Percentiles rank a stretch among this genome's conserved stretches.
Evolutionary conservation across 352 stramenopile species (phyloP).

Genomic region (Paralagenidium karlingii): DNA sequence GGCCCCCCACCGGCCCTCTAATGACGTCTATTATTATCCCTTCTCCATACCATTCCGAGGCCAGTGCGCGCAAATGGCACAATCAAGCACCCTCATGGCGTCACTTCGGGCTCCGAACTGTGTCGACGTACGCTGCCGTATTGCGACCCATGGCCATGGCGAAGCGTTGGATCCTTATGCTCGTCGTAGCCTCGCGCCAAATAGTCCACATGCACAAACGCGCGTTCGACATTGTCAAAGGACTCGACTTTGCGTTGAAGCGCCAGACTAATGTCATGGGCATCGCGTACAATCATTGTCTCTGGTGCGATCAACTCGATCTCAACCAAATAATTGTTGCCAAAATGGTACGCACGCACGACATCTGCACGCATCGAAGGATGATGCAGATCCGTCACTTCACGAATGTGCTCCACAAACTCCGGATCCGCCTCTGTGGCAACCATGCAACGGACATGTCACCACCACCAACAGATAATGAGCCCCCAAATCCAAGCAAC

Average conservation of each 20-base stretch:
- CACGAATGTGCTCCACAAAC: constrained; percentile 89
- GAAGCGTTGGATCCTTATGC: constrained; percentile 77
- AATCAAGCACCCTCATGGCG: no score
- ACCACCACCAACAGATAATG: no score
- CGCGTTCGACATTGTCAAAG: constrained; percentile 92
- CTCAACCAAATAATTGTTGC: constrained; percentile 91
- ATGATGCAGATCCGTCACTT: constrained; percentile 82
- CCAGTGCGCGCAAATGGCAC: no score
- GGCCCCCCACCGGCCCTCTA: no score
- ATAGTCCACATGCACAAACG: constrained; percentile 98
- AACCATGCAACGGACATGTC: not conserved
- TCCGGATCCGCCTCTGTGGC: constrained; percentile 71
- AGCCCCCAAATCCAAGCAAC: not conserved
- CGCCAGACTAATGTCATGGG: constrained; percentile 94
- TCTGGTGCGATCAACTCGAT: constrained; percentile 77
- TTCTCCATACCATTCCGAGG: no score
- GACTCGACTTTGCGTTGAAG: constrained; percentile 94
- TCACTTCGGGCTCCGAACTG: no score
- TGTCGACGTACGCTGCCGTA: no score
- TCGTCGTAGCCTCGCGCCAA: constrained; percentile 81
- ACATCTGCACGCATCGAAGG: constrained; percentile 88
- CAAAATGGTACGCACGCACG: constrained; percentile 93
- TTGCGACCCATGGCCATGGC: no score
- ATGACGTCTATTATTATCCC: no score
- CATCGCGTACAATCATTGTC: constrained; percentile 86